phyloP scores from a whole-genome alignment of 1,139 yeast species.

The Yarrowia galli region DNA sequence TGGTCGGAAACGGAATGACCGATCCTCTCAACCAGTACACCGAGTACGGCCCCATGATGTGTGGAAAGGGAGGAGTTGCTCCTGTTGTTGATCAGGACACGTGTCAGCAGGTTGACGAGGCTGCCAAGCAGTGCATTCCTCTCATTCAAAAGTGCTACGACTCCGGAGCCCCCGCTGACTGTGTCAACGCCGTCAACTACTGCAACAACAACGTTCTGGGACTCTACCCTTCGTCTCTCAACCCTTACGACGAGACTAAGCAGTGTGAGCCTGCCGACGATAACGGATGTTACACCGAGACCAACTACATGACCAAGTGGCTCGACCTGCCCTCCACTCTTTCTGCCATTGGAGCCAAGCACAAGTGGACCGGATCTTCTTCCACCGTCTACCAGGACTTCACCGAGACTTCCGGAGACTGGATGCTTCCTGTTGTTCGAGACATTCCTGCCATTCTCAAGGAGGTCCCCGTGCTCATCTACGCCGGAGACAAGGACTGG shows the following conservation, averaged over 20 bases:
- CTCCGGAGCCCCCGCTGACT: neutral
- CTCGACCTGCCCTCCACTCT: constrained; percentile 73
- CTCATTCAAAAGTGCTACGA: constrained; percentile 33
- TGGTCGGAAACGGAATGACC: constrained; percentile 78
- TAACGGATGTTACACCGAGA: constrained; percentile 71
- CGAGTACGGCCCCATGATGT: constrained; percentile 75
- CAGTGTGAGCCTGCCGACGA: constrained; percentile 26
- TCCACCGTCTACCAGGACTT: constrained; percentile 53
- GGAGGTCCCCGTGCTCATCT: constrained; percentile 76
- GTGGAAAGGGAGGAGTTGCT: constrained; percentile 73
- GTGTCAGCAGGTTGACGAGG: constrained; percentile 71
- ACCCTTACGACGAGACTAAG: constrained; percentile 37
- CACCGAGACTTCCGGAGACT: constrained; percentile 82
- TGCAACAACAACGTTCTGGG: constrained; percentile 28
- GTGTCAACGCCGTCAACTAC: constrained; percentile 19
- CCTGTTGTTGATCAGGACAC: constrained; percentile 62
- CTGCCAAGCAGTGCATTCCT: constrained; percentile 54
- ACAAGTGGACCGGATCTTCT: constrained; percentile 81
- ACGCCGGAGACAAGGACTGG: constrained; percentile 90
- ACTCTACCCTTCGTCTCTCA: constrained; percentile 2
- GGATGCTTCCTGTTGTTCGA: constrained; percentile 66
- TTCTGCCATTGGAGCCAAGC: constrained; percentile 91
- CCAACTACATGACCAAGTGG: constrained; percentile 70
- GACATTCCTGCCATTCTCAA: constrained; percentile 67
- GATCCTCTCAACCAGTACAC: constrained; percentile 69